Conservation (phyloP, 306 rosid genomes). For the Prunus armeniaca region DNA sequence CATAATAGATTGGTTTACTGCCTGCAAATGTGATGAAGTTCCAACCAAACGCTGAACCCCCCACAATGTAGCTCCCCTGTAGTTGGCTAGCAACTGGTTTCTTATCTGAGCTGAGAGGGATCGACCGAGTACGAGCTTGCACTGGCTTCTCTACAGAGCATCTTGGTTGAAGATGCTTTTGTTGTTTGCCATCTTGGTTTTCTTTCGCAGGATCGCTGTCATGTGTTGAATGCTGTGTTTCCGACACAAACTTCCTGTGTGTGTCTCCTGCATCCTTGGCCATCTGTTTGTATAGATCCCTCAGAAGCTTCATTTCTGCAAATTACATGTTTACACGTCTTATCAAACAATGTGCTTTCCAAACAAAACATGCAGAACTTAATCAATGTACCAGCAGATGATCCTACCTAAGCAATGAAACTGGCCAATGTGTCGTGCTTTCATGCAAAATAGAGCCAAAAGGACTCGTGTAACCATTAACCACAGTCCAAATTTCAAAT, state of each 20-base stretch:
- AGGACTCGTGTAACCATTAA: background rate
- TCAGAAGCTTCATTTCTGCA: constrained; percentile 60
- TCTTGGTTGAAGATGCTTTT: constrained; percentile 14
- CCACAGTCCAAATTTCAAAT: background rate
- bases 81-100: constrained; percentile 22
- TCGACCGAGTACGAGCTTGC: constrained; percentile 23
- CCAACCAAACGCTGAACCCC: constrained; percentile 85
- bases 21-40: constrained; percentile 62
- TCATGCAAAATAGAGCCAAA: background rate
- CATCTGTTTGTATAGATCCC: constrained; percentile 32
- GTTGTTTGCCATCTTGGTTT: constrained; percentile 18
- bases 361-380: background rate
- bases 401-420: background rate
- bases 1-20: constrained; percentile 52
- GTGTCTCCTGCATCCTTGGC: constrained; percentile 23
- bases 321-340: constrained; percentile 8
- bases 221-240: constrained; percentile 14
- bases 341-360: background rate
- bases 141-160: constrained; percentile 8
- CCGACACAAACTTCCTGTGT: constrained; percentile 21
- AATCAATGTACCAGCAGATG: background rate
- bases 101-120: constrained; percentile 26
- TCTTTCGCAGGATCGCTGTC: background rate
- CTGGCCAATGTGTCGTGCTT: background rate
- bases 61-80: constrained; percentile 58